Evolutionary conservation across 192 early-diverging fungal genomes (phyloP).

Genomic region (Rhizophagus sp.): DNA sequence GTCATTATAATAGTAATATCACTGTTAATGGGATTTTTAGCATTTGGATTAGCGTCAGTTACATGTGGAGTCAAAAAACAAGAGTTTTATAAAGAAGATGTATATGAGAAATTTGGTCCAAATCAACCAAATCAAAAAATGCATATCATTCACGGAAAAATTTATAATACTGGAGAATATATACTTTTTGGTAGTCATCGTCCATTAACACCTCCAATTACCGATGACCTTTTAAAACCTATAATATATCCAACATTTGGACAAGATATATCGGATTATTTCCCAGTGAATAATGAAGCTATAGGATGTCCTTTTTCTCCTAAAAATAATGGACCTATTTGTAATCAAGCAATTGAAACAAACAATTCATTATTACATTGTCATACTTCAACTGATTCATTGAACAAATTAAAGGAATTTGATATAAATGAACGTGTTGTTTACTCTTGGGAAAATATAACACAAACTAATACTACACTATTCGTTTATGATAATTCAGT

Average conservation of each 20-base stretch:
- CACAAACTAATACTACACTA: constrained; percentile 49
- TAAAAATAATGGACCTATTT: constrained; percentile 19
- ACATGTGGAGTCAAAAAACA: constrained; percentile 22
- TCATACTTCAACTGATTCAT: constrained; percentile 25
- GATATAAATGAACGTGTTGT: neutral
- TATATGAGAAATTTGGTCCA: constrained; percentile 37
- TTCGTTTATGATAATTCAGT: constrained; percentile 52
- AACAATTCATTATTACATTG: constrained; percentile 17
- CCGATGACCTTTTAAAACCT: constrained; percentile 4
- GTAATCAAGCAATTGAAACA: neutral
- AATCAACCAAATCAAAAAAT: constrained; percentile 11
- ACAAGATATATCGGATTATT: constrained; percentile 17
- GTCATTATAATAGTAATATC: constrained; percentile 69
- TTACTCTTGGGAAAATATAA: constrained; percentile 48
- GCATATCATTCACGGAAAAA: constrained; percentile 25
- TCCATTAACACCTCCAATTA: constrained; percentile 15
- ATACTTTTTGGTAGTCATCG: constrained; percentile 22
- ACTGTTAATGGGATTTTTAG: constrained; percentile 70
- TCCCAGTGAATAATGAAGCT: constrained; percentile 7
- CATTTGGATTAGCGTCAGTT: constrained; percentile 64
- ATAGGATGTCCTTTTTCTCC: constrained; percentile 9
- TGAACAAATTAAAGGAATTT: neutral
- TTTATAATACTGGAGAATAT: constrained; percentile 30
- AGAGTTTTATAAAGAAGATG: constrained; percentile 37
- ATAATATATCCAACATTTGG: constrained; percentile 21